Conservation (phyloP, 2,329 filamentous ascomycete species). For the Penicillium olsonii region DNA sequence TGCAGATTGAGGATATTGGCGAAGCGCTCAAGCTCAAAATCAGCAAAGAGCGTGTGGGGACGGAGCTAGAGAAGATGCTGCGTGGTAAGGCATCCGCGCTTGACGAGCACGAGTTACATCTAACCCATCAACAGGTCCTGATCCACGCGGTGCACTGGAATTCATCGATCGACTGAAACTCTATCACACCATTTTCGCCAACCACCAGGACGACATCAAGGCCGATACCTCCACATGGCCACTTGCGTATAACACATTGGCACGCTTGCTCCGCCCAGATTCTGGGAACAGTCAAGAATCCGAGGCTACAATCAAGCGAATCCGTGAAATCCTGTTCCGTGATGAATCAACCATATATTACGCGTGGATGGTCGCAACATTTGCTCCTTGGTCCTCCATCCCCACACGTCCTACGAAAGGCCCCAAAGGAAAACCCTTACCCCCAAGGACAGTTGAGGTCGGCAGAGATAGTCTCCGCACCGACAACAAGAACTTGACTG, state of each 20-base stretch:
- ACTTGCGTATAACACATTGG: conserved; percentile 64
- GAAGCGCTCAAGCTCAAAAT: conserved; percentile 83
- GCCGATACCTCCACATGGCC: conserved; percentile 65
- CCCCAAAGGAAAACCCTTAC: conserved; percentile 53
- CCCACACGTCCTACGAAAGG: conserved; percentile 39
- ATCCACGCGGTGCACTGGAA: conserved; percentile 40
- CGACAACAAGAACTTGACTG: conserved; percentile 71
- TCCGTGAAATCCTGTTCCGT: conserved; percentile 57
- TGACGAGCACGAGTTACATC: background rate
- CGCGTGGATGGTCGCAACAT: conserved; percentile 73
- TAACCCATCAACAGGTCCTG: conserved; percentile 32
- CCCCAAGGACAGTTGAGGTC: conserved; percentile 63
- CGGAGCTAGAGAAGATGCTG: conserved; percentile 90
- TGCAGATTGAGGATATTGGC: conserved; percentile 78
- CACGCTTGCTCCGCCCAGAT: conserved; percentile 45
- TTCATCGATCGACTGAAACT: conserved; percentile 42
- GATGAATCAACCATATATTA: conserved; percentile 68
- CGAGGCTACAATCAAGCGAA: conserved; percentile 35
- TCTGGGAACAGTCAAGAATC: conserved; percentile 49
- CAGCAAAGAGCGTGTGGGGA: conserved; percentile 82
- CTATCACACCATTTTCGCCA: conserved; percentile 45
- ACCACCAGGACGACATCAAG: conserved; percentile 48
- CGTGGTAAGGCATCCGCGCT: conserved; percentile 54
- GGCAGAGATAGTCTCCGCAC: conserved; percentile 77
- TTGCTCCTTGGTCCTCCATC: conserved; percentile 70